Base-by-base conservation (phyloP, 176 grass and related monocot genomes). In the Eleusine indica region DNA sequence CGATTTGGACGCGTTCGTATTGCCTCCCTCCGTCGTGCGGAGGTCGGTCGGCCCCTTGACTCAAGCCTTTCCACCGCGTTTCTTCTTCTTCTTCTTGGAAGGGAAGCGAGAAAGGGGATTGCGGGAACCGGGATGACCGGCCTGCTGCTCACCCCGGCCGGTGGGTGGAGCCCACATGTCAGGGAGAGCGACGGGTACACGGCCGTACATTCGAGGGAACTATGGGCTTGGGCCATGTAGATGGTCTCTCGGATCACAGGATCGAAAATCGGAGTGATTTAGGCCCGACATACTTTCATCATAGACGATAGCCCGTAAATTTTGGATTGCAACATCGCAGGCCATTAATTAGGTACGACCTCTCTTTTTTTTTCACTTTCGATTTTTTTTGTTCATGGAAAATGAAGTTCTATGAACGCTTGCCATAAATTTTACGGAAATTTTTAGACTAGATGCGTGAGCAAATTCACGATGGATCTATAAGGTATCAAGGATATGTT, bases 1-100 rank as follows among this genome's bases (percentile, higher is more conserved):
- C 25, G 68, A 89, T 85, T 84, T 85, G 76, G 82, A 81, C 57
- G 86, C 48, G 80, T 0, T 82, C 28, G 80, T 48, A 75, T 32
- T 39, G 7, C 22, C 22, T 17, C 40, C 54, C 54, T 21, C 18
- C 61, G 75, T 47, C 67, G 5, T 76, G 46, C 25, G 67, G 48
- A 5, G 60, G 40, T 82, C 49, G 75, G 70, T 37, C 41, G 30
- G 79, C 83, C 67, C 56, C 68, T 86, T 80, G 84, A 86, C 77
- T 68, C 28, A 51, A 51, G 64, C 10, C 63, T 80, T 32, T 61
- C 35, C 82, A 25, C 63, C 70, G 70, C 41, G 65, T 47, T 81
- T 81, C 44, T 49, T 74, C 43, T 58, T 66, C 82, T 47, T 73
- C 42, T 57, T 57, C 76, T 85, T 62, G 52, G 62, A 87, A 21